phyloP scores from a whole-genome alignment of 108 stramenopile species.

The Skeletonema marinoi region DNA sequence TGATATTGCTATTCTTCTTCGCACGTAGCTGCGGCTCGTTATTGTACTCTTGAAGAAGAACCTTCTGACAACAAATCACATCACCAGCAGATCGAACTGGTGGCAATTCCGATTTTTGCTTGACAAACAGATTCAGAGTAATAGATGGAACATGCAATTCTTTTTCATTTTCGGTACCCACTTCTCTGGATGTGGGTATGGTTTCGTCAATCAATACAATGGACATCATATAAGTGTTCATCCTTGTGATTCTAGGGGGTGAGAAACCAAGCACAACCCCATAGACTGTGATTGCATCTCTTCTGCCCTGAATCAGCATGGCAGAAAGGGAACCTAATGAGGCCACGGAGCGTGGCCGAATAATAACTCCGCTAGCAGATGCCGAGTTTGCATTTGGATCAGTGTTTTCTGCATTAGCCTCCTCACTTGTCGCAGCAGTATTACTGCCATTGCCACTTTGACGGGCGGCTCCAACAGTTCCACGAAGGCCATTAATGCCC shows the following conservation, averaged over 20 bases:
- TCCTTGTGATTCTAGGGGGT: conserved; percentile 55
- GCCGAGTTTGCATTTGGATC: not conserved
- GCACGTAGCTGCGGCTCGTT: conserved; percentile 35
- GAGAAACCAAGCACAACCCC: conserved; percentile 68
- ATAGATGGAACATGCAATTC: conserved; percentile 45
- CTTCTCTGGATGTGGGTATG: conserved; percentile 20
- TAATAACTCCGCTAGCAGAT: not conserved
- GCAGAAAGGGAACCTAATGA: conserved; percentile 10
- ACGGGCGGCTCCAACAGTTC: not conserved
- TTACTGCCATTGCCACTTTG: not conserved
- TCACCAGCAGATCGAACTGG: conserved; percentile 68
- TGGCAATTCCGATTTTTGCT: conserved; percentile 53
- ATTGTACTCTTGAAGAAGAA: conserved; percentile 36
- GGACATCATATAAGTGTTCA: conserved; percentile 69
- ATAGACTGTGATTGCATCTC: conserved; percentile 49
- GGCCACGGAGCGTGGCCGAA: conserved; percentile 10
- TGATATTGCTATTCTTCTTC: conserved; percentile 17
- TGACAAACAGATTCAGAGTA: conserved; percentile 64
- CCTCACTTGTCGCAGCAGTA: not conserved
- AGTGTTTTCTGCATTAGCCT: not conserved
- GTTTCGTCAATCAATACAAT: conserved; percentile 72
- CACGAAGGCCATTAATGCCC: conserved; percentile 1
- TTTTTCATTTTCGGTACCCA: not conserved
- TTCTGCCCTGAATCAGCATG: conserved; percentile 17
- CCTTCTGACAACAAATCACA: conserved; percentile 37